Percentiles rank a stretch among this genome's conserved stretches.
Conservation (phyloP, 768 basidiomycete genomes). For the Suillus lakei region DNA sequence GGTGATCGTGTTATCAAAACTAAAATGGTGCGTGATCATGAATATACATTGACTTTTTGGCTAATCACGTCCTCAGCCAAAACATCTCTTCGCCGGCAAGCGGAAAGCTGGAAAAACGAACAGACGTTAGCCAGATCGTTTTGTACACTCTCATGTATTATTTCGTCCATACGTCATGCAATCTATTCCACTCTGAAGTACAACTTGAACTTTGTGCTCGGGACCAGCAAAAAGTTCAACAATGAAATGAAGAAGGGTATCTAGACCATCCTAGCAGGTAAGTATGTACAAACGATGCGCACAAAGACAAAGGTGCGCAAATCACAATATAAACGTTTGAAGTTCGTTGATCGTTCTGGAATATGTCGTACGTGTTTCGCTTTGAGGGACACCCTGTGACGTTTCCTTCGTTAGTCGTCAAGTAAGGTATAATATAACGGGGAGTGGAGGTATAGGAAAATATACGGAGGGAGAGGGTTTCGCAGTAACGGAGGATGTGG, state of each 20-base stretch:
- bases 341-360: constrained; percentile 23
- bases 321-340: constrained; percentile 32
- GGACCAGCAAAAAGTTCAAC: neutral
- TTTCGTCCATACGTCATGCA: neutral
- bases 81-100: constrained; percentile 84
- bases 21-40: constrained; percentile 71
- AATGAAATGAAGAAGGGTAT: neutral
- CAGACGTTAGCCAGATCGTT: constrained; percentile 43
- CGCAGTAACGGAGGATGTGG: constrained; percentile 18
- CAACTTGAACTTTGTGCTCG: constrained; percentile 11
- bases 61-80: constrained; percentile 55
- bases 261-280: constrained; percentile 15
- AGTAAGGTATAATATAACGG: constrained; percentile 30
- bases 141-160: constrained; percentile 1
- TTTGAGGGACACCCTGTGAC: constrained; percentile 24
- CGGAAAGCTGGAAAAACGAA: constrained; percentile 81
- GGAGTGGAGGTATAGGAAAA: constrained; percentile 9
- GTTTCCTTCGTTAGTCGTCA: constrained; percentile 29
- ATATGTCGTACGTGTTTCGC: constrained; percentile 11
- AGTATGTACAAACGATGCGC: constrained; percentile 24
- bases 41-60: constrained; percentile 1
- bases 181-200: constrained; percentile 20
- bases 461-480: constrained; percentile 23
- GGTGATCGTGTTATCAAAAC: constrained; percentile 78
- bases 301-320: constrained; percentile 14